Percentiles rank a stretch among this genome's conserved stretches.
These are phyloP conservation scores for Pulveroboletus sp. DNA, from an alignment of 768 basidiomycete genomes.

Conservation along the genomic window DNA sequence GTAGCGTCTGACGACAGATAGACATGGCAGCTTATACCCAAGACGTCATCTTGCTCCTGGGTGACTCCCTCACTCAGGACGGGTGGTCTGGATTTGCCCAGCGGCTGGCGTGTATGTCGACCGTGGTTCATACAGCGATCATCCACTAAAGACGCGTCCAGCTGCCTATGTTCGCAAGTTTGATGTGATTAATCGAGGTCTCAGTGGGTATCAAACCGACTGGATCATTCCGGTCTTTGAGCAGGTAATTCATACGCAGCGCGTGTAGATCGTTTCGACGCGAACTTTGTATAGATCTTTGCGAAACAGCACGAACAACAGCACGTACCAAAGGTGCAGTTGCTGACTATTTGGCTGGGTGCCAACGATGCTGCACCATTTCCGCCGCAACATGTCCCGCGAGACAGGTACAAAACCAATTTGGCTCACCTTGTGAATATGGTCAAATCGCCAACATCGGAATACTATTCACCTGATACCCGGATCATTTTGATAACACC, in stretches of 20 bases:
- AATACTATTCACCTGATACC: conserved; percentile 65
- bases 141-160: conserved; percentile 24
- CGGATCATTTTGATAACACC: conserved; percentile 79
- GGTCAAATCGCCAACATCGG: conserved; percentile 57
- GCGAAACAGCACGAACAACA: conserved; percentile 45
- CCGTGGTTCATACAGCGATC: not conserved
- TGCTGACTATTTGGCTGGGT: conserved; percentile 88
- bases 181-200: conserved; percentile 84
- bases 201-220: conserved; percentile 80
- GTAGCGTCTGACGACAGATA: not conserved
- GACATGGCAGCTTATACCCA: conserved; percentile 50
- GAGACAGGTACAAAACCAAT: conserved; percentile 59
- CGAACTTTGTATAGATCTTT: conserved; percentile 43
- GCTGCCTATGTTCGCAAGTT: conserved; percentile 75
- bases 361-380: conserved; percentile 78
- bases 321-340: conserved; percentile 53
- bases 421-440: conserved; percentile 57
- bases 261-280: not conserved
- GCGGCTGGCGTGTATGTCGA: conserved; percentile 43
- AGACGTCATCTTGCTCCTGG: conserved; percentile 70
- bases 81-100: conserved; percentile 59
- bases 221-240: conserved; percentile 81
- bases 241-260: conserved; percentile 40
- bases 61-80: conserved; percentile 77
- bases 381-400: conserved; percentile 73